Conservation (phyloP, 2,329 filamentous ascomycete genomes). For the Colletotrichum caudatum region DNA sequence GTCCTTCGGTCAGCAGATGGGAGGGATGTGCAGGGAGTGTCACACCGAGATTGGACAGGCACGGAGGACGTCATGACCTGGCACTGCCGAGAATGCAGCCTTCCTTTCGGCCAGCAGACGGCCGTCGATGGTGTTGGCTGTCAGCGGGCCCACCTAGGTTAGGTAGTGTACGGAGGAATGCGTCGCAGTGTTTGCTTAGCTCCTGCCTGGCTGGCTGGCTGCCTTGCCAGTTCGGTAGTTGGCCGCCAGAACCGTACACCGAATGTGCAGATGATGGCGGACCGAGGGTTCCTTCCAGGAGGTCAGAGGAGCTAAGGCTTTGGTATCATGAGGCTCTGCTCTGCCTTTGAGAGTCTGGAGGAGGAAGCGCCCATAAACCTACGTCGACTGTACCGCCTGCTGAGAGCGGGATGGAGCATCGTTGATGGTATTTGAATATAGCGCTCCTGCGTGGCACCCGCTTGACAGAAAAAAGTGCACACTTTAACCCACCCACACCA, state of each 20-base stretch:
- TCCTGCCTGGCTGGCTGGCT: conserved; percentile 1
- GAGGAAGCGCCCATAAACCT: not conserved
- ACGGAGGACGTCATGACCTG: not conserved
- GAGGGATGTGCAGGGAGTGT: not conserved
- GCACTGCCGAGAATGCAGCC: conserved; percentile 8
- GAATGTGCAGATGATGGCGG: not conserved
- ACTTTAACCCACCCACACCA: too few species aligned
- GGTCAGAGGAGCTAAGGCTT: not conserved
- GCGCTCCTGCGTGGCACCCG: too few species aligned
- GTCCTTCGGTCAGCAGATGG: conserved; percentile 1
- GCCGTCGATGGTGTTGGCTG: not conserved
- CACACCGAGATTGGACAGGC: not conserved
- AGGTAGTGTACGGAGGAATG: not conserved
- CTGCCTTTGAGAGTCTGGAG: not conserved
- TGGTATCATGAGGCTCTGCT: conserved; percentile 4
- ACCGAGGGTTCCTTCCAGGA: not conserved
- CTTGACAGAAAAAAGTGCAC: too few species aligned
- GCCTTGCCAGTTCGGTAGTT: conserved; percentile 1
- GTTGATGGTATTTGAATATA: not conserved
- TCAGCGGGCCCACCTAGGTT: not conserved
- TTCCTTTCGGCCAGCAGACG: not conserved
- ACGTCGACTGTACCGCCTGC: not conserved
- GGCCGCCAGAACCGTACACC: not conserved
- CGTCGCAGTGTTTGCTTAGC: not conserved
- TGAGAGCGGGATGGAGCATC: not conserved